These are phyloP conservation scores for Aspergillus fructus DNA, from an alignment of 2,329 filamentous ascomycete species.

Conservation along the genomic window DNA sequence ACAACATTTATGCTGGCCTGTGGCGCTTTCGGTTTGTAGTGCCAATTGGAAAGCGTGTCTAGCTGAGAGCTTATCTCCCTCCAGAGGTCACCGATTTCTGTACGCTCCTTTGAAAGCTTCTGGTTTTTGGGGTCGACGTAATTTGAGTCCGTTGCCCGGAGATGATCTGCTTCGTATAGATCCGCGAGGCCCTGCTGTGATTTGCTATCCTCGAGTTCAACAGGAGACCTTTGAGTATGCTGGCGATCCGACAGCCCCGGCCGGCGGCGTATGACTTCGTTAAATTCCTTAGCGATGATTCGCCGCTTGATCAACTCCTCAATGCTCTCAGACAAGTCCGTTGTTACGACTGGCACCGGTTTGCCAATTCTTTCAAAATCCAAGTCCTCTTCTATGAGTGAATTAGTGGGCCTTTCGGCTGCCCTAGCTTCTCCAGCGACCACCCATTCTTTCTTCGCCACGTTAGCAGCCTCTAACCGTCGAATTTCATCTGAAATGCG, in stretches of 20 bases:
- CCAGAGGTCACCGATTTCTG: constrained; percentile 81
- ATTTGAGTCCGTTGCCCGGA: constrained; percentile 72
- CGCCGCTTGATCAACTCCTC: constrained; percentile 92
- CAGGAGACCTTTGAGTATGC: constrained; percentile 65
- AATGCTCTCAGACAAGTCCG: constrained; percentile 85
- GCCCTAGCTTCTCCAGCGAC: constrained; percentile 84
- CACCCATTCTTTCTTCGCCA: constrained; percentile 89
- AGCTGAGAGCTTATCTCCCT: constrained; percentile 75
- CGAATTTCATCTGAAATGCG: constrained; percentile 88
- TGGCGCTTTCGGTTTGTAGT: constrained; percentile 87
- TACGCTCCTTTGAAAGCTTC: constrained; percentile 77
- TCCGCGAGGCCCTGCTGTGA: constrained; percentile 84
- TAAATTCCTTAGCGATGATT: constrained; percentile 85
- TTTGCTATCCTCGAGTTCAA: constrained; percentile 84
- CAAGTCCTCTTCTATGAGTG: constrained; percentile 87
- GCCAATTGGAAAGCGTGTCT: constrained; percentile 87
- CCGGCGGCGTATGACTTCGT: constrained; percentile 80
- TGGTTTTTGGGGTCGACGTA: constrained; percentile 81
- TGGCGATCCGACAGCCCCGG: constrained; percentile 70
- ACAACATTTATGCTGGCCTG: constrained; percentile 82
- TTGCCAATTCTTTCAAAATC: constrained; percentile 96
- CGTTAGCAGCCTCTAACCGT: constrained; percentile 81
- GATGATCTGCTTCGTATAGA: constrained; percentile 89
- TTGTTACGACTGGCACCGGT: constrained; percentile 89
- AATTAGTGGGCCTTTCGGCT: constrained; percentile 80